Conservation (phyloP, 768 basidiomycete species). For the Auriscalpium vulgare region DNA sequence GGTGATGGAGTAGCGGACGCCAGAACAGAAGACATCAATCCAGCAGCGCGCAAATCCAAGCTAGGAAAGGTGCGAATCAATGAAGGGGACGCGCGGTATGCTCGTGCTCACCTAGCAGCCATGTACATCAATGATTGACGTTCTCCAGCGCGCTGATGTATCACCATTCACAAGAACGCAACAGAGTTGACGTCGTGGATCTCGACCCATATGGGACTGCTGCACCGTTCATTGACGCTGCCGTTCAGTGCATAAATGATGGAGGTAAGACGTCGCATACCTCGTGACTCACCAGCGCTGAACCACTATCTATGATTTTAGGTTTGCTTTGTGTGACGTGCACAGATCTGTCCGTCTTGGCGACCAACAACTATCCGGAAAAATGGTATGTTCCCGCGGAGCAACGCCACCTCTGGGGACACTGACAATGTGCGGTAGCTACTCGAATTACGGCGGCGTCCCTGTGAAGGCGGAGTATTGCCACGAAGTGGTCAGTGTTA, state of each 20-base stretch:
- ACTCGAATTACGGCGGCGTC: slow-evolving; percentile 90
- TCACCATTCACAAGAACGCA: slow-evolving; percentile 62
- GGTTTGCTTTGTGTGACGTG: slow-evolving; percentile 93
- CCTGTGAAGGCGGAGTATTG: slow-evolving; percentile 90
- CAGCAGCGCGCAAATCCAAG: slow-evolving; percentile 1
- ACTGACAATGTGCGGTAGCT: slow-evolving; percentile 38
- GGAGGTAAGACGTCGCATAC: slow-evolving; percentile 49
- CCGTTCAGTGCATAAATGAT: slow-evolving; percentile 81
- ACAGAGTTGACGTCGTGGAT: slow-evolving; percentile 90
- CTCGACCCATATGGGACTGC: slow-evolving; percentile 98
- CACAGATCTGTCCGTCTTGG: slow-evolving; percentile 91
- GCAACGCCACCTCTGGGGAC: neutral
- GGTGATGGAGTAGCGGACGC: slow-evolving; percentile 24
- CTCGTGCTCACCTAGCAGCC: neutral
- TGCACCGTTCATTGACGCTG: slow-evolving; percentile 92
- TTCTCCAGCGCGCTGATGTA: slow-evolving; percentile 77
- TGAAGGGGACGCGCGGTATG: slow-evolving; percentile 91
- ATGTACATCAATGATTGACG: neutral
- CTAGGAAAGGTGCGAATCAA: slow-evolving; percentile 68
- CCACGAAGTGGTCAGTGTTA: slow-evolving; percentile 73
- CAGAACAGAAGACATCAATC: neutral
- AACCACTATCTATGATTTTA: slow-evolving; percentile 20
- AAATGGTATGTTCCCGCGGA: slow-evolving; percentile 60
- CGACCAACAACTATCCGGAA: slow-evolving; percentile 90
- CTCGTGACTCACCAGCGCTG: neutral